Percentiles rank a stretch among this genome's conserved stretches.
Evolutionary conservation across 106 monocot species (phyloP).

Genomic region (Dioscorea alata): DNA sequence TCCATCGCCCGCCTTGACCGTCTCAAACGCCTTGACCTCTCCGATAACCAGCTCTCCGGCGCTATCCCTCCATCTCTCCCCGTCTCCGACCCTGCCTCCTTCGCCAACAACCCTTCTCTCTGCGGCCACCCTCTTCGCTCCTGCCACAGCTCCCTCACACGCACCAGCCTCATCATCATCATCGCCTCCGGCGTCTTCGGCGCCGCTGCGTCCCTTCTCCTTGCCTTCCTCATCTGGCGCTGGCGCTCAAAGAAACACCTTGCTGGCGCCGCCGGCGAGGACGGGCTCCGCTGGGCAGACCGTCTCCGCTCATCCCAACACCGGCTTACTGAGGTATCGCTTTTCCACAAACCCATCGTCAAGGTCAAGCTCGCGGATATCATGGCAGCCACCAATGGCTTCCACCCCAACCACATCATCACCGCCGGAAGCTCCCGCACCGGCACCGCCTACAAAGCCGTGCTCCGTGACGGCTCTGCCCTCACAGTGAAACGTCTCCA

Average conservation of each 20-base stretch:
- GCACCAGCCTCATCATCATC: conserved; percentile 29
- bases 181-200: conserved; percentile 58
- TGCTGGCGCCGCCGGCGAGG: background rate
- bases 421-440: conserved; percentile 41
- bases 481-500: conserved; percentile 74
- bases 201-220: conserved; percentile 27
- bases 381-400: conserved; percentile 67
- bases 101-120: conserved; percentile 25
- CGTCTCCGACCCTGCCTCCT: conserved; percentile 10
- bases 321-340: conserved; percentile 13
- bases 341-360: conserved; percentile 63
- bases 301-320: conserved; percentile 8
- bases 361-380: conserved; percentile 83
- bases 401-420: conserved; percentile 44
- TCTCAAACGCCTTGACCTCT: conserved; percentile 17
- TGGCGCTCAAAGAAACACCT: conserved; percentile 17
- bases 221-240: conserved; percentile 39
- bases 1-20: conserved; percentile 31
- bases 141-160: conserved; percentile 6
- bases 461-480: conserved; percentile 71
- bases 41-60: conserved; percentile 29
- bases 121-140: conserved; percentile 39
- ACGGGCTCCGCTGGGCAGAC: background rate
- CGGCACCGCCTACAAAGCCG: conserved; percentile 64
- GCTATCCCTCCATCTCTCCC: conserved; percentile 18